These are phyloP conservation scores for Tympanopsis confertula DNA, from an alignment of 2,329 filamentous ascomycete genomes.

Conservation along the genomic window DNA sequence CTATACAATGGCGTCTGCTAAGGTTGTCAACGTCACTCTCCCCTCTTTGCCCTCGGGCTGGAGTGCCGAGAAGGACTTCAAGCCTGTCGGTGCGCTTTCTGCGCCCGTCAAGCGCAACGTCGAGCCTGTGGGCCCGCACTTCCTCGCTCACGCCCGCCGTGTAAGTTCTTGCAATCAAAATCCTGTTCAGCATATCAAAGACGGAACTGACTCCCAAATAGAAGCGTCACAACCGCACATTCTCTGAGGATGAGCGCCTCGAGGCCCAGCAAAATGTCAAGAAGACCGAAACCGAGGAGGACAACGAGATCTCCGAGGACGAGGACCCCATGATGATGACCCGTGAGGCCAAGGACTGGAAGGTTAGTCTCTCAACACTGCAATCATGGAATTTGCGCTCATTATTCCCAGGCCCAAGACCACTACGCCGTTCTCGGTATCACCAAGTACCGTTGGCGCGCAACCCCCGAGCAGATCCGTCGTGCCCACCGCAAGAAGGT, in stretches of 20 bases:
- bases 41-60: slow-evolving; percentile 71
- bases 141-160: slow-evolving; percentile 91
- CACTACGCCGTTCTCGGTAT: slow-evolving; percentile 95
- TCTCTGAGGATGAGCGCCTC: slow-evolving; percentile 96
- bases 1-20: slow-evolving; percentile 50
- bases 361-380: slow-evolving; percentile 43
- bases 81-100: slow-evolving; percentile 66
- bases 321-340: slow-evolving; percentile 88
- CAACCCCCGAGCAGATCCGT: slow-evolving; percentile 97
- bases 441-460: slow-evolving; percentile 81
- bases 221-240: slow-evolving; percentile 81
- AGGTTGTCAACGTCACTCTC: slow-evolving; percentile 52
- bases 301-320: slow-evolving; percentile 81
- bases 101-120: slow-evolving; percentile 73
- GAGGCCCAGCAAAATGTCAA: slow-evolving; percentile 90
- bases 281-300: slow-evolving; percentile 86
- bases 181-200: too few relatives aligned
- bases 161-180: too few relatives aligned
- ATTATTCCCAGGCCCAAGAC: slow-evolving; percentile 70
- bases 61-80: slow-evolving; percentile 86
- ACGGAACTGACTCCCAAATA: too few relatives aligned
- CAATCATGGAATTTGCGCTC: neutral
- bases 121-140: slow-evolving; percentile 93
- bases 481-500: slow-evolving; percentile 99
- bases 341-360: slow-evolving; percentile 98